These are phyloP conservation scores for Arthrobotrys sphaeroides DNA, from an alignment of 2,329 filamentous ascomycete genomes.

Conservation along the genomic window DNA sequence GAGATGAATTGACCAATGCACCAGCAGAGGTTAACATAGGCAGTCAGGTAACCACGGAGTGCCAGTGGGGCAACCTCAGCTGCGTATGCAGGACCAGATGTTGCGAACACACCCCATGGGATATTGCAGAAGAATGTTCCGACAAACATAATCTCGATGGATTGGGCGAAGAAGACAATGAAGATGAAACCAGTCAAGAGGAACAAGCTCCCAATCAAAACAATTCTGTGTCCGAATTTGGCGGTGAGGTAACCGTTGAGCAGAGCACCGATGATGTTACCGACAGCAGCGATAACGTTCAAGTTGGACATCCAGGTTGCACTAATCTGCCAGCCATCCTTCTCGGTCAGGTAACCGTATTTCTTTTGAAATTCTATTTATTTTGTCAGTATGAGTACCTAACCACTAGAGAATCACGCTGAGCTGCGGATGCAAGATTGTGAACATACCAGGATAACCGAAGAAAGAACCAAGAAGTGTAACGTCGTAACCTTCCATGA, in stretches of 20 bases:
- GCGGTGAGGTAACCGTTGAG: slow-evolving; percentile 66
- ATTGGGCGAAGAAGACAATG: slow-evolving; percentile 66
- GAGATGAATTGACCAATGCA: slow-evolving; percentile 63
- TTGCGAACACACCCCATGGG: slow-evolving; percentile 67
- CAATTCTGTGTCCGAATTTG: slow-evolving; percentile 66
- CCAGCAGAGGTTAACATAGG: slow-evolving; percentile 81
- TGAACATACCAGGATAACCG: slow-evolving; percentile 48
- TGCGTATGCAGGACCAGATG: slow-evolving; percentile 61
- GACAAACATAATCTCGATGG: slow-evolving; percentile 64
- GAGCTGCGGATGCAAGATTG: background rate
- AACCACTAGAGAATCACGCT: background rate
- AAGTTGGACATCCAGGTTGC: slow-evolving; percentile 51
- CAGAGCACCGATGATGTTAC: slow-evolving; percentile 66
- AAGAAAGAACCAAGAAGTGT: slow-evolving; percentile 77
- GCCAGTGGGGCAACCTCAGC: slow-evolving; percentile 75
- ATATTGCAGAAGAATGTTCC: slow-evolving; percentile 67
- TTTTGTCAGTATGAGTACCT: background rate
- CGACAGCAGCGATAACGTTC: slow-evolving; percentile 61
- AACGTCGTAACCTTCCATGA: slow-evolving; percentile 91
- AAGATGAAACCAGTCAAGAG: slow-evolving; percentile 65
- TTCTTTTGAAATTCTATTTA: slow-evolving; percentile 52
- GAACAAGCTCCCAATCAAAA: slow-evolving; percentile 64
- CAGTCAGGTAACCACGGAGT: slow-evolving; percentile 76
- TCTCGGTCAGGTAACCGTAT: slow-evolving; percentile 44
- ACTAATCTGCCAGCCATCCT: slow-evolving; percentile 43